Conservation (phyloP, 306 rosid genomes). For the Fragaria iinumae region DNA sequence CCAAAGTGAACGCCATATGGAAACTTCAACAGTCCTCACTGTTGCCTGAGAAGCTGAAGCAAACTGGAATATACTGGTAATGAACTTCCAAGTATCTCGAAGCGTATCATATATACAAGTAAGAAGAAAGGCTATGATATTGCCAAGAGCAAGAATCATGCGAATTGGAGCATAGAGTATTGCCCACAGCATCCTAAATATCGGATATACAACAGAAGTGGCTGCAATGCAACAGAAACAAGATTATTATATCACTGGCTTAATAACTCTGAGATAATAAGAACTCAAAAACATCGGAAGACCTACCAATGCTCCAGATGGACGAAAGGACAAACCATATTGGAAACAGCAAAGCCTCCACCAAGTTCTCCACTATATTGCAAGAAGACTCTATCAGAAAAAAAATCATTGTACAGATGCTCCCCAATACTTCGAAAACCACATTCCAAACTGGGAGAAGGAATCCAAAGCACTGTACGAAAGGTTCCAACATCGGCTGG, state of each 20-base stretch:
- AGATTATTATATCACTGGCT: slow-evolving; percentile 14
- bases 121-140: slow-evolving; percentile 43
- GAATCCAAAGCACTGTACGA: slow-evolving; percentile 54
- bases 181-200: slow-evolving; percentile 65
- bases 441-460: slow-evolving; percentile 63
- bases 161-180: slow-evolving; percentile 72
- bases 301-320: slow-evolving; percentile 72
- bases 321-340: slow-evolving; percentile 54
- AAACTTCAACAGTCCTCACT: slow-evolving; percentile 57
- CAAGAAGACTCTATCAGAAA: slow-evolving; percentile 47
- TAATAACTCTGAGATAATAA: slow-evolving; percentile 3
- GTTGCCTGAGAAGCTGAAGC: slow-evolving; percentile 74
- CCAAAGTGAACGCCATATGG: slow-evolving; percentile 92
- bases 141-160: slow-evolving; percentile 40
- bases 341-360: slow-evolving; percentile 63
- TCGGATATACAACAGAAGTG: slow-evolving; percentile 56
- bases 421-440: slow-evolving; percentile 43
- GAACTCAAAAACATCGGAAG: slow-evolving; percentile 26
- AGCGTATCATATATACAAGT: slow-evolving; percentile 33
- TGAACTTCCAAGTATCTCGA: slow-evolving; percentile 51
- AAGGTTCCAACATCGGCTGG: slow-evolving; percentile 62
- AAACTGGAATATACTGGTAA: slow-evolving; percentile 54
- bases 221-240: slow-evolving; percentile 50
- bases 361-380: slow-evolving; percentile 45
- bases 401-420: slow-evolving; percentile 58